Evolutionary conservation across 1,139 yeast genomes (phyloP), one percentile per base, ranked within the genome.

Genomic region (Taiozyma onychis): DNA sequence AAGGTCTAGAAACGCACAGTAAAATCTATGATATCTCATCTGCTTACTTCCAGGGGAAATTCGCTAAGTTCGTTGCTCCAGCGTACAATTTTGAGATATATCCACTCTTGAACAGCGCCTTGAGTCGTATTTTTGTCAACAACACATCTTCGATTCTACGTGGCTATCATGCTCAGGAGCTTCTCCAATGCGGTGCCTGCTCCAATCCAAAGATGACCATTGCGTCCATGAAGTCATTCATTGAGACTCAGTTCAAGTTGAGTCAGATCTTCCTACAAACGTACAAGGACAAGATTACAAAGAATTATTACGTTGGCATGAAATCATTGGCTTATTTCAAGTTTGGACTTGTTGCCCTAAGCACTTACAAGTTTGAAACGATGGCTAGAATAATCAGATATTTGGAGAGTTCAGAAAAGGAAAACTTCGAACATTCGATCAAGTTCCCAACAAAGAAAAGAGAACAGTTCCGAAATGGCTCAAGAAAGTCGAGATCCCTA

Each of bases 321-420:
- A 57, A 56, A 44, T 24, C 46, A 1, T 10, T 48, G 7, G 49
- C 55, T 2, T 48, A 42, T 18, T 47, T 41, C 41, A 47, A 44
- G 21, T 54, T 48, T 41, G 39, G 53, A 5, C 24, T 49, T n/a
- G 26, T 43, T 6, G 43, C 49, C 14, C 39, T 57, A 32, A 46
- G 45, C 3, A 43, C 47, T 1, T 48, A 53, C 37, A 51, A 50
- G 30, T 54, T 55, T 47, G 44, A 44, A 35, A 44, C 54, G 1
- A 49, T 57, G 56, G 51, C 50, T 26, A 50, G 50, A 8, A 51
- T 53, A 11, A 51, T 56, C 26, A 55, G 45, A 28, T 56, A 49
- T 35, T 37, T 54, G 37, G 55, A 56, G 41, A 39, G 52, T 2
- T 48, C 46, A 44, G 57, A 55, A 22, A 43, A 44, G 16, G 14